Evolutionary conservation across 2,329 filamentous ascomycete genomes (phyloP), one percentile per base, ranked within the genome.

Genomic region (Trichoderma cornu-damae): DNA sequence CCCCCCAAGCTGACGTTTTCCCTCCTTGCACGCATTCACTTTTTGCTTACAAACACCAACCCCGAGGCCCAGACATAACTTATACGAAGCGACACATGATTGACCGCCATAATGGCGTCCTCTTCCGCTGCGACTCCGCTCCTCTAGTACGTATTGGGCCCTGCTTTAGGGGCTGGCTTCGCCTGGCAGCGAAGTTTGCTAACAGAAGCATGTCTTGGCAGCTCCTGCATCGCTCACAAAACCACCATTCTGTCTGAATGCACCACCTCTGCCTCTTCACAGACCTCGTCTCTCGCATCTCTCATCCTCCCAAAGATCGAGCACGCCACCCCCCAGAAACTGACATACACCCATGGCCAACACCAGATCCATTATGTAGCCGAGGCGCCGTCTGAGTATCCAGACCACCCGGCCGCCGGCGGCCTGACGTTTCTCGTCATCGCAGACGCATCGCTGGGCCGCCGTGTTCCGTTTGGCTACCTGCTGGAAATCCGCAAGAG

Each of bases 321-420:
- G 57, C 94, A 99, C 77, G 75, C 79, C 62, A 77, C 81, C 28
- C 80, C 91, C 1, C 86, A 96, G 69, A 96, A 96, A 75, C 84
- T 96, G 63, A 97, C 93, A 55, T 96, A 96, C 77, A 95, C 90
- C 38, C 91, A 96, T 73, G 89, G 91, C 75, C 79, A 86, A 60
- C 86, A 95, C 72, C 90, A 94, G 79, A 94, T 97, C 73, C 93
- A 99, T 80, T 96, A 96, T 79, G 88, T 97, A 69, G 84, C 92
- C 67, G 89, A 94, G 69, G 85, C 90, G 0, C 86, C 90, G 8
- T 86, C 85, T 3, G 82, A 82, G 65, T 82, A 86, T 68, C 77
- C 77, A 57, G 68, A 64, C 66, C 77, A 73, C 66, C 78, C 79
- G 49, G 83, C 85, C 6, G 85, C 89, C 50, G 90, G 90, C 53